Evolutionary conservation across 2,329 filamentous ascomycete species (phyloP), one percentile per base, ranked within the genome.

Genomic region (Pseudogymnoascus sp.): DNA sequence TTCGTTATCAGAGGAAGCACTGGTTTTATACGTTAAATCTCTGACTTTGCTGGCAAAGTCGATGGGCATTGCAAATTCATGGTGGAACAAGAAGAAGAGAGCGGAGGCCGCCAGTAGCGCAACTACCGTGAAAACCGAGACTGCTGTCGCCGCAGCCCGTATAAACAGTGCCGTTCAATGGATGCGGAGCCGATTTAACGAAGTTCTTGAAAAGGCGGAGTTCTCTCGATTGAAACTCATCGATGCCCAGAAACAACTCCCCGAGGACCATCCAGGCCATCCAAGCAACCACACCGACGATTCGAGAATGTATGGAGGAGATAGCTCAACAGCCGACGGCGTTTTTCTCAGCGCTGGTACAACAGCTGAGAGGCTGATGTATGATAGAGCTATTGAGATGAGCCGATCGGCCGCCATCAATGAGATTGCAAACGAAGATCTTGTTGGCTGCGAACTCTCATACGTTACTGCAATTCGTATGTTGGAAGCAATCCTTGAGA

Each of bases 341-440:
- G 91, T 97, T 25, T 84, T 89, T 59, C 82, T 99, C 25, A 96
- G 90, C 12, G 86, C 90, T 1, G 95, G 93, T 1, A 87, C 97
- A 63, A 97, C 92, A 21, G 95, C 95, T 0, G 95, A 97, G 78
- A 96, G 93, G 76, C 80, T 99, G 53, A 97, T 99, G 92, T 99
- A 97, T 73, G 95, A 99, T 69, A 90, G 95, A 56, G 95, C 95
- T 0, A 79, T 97, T 21, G 95, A 99, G 74, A 97, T 99, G 95
- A 97, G 92, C 74, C 87, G 92, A 61, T 87, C 90, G 3, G 93
- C 95, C 6, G 95, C 95, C 6, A 95, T 97, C 72, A 96, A 96
- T 70, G 95, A 99, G 77, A 89, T 99, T 60, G 91, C 95, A 1
- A 92, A 93, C 63, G 90, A 95, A 66, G 93, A 97, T 74, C 79